These are phyloP conservation scores for Talaromyces liani DNA, from an alignment of 495 filamentous ascomycete species.

Conservation along the genomic window DNA sequence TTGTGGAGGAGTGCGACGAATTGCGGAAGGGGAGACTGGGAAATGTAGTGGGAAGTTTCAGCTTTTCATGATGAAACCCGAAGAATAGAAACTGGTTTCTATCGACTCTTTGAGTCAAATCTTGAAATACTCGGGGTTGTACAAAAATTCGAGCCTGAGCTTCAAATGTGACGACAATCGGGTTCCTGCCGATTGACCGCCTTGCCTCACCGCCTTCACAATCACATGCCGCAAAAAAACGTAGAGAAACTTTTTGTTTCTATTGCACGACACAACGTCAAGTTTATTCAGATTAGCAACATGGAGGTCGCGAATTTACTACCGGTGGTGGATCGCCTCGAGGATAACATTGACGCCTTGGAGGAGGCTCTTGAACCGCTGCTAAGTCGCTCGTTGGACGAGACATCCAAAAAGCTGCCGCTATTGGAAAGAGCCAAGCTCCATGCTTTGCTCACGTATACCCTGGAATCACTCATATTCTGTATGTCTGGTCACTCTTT, in stretches of 20 bases:
- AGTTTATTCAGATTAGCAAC: not conserved
- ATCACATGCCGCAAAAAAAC: not conserved
- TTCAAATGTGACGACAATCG: not conserved
- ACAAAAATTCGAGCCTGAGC: not conserved
- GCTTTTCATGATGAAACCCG: not conserved
- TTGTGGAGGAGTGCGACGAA: not conserved
- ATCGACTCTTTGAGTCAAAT: not conserved
- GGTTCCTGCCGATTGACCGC: not conserved
- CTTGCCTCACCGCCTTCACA: slow-evolving; percentile 7
- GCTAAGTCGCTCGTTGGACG: slow-evolving; percentile 49
- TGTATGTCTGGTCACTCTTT: slow-evolving; percentile 43
- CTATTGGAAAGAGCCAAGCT: slow-evolving; percentile 91
- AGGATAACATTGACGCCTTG: slow-evolving; percentile 68
- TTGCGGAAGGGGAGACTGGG: not conserved
- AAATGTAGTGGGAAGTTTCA: not conserved
- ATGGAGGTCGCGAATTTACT: slow-evolving; percentile 40
- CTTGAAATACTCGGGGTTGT: not conserved
- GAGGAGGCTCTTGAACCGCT: slow-evolving; percentile 64
- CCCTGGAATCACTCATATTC: slow-evolving; percentile 87
- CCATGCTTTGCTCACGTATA: slow-evolving; percentile 74
- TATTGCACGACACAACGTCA: not conserved
- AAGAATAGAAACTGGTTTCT: not conserved
- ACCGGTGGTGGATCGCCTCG: slow-evolving; percentile 60
- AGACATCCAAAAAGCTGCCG: slow-evolving; percentile 69
- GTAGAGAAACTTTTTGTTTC: not conserved